phyloP scores from a whole-genome alignment of 1,284 basidiomycete species.

The Hymenochaete sp. region DNA sequence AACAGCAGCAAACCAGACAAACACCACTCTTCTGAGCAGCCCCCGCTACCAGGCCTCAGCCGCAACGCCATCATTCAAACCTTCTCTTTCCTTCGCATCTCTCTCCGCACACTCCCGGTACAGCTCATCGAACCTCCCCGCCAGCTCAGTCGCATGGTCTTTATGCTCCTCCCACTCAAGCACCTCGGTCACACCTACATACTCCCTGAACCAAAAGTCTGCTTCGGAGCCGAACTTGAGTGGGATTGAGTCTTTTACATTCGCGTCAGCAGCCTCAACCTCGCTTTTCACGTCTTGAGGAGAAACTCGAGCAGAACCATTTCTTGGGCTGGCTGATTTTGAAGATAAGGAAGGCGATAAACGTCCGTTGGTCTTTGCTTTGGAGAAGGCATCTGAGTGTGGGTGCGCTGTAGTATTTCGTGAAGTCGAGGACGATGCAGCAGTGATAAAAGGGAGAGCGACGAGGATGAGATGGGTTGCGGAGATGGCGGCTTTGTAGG shows the following conservation, averaged over 20 bases:
- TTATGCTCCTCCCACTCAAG: constrained; percentile 42
- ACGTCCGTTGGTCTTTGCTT: constrained; percentile 17
- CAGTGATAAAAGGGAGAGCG: constrained; percentile 38
- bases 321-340: too few species aligned
- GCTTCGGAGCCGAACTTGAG: constrained; percentile 49
- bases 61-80: too few species aligned
- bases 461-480: constrained; percentile 54
- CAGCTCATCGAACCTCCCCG: constrained; percentile 48
- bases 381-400: too few species aligned
- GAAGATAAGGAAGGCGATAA: constrained; percentile 11
- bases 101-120: constrained; percentile 28
- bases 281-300: too few species aligned
- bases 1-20: too few species aligned
- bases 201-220: constrained; percentile 44
- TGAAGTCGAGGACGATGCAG: constrained; percentile 13
- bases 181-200: constrained; percentile 42
- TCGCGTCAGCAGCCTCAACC: too few species aligned
- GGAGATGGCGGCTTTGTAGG: constrained; percentile 58
- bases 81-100: too few species aligned
- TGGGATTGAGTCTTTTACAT: constrained; percentile 23
- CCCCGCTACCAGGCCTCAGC: too few species aligned
- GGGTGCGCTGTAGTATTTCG: too few species aligned
- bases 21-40: too few species aligned
- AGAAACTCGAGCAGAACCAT: too few species aligned
- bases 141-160: constrained; percentile 36